Percentiles rank a stretch among this genome's conserved stretches.
Conservation (phyloP, 2,329 filamentous ascomycete genomes). For the Thermoascus crustaceus region DNA sequence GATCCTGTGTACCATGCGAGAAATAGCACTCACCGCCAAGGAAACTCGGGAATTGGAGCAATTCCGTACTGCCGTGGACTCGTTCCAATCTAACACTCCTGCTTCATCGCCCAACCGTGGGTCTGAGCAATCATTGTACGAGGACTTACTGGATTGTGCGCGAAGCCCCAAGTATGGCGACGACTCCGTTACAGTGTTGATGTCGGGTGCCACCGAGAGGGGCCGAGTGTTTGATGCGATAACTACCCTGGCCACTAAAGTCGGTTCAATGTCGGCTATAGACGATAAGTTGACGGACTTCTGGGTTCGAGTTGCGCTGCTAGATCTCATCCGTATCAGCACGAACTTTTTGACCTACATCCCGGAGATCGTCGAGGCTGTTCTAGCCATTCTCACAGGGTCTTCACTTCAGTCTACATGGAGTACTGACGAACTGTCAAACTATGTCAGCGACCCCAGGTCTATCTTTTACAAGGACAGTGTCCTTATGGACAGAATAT, state of each 20-base stretch:
- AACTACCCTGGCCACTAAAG: conserved; percentile 34
- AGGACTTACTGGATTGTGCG: conserved; percentile 41
- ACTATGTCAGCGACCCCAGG: conserved; percentile 30
- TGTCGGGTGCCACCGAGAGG: conserved; percentile 38
- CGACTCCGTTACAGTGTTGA: conserved; percentile 42
- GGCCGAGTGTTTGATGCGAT: conserved; percentile 44
- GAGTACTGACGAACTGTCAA: conserved; percentile 10
- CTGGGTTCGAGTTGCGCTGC: conserved; percentile 55
- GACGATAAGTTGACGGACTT: conserved; percentile 50
- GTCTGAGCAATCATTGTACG: conserved; percentile 36
- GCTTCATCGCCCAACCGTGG: conserved; percentile 19
- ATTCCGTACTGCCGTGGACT: conserved; percentile 33
- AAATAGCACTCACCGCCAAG: conserved; percentile 53
- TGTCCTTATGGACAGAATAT: conserved; percentile 49
- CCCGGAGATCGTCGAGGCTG: conserved; percentile 58
- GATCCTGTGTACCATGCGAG: conserved; percentile 61
- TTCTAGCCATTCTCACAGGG: conserved; percentile 56
- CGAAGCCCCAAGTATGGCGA: conserved; percentile 32
- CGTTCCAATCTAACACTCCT: conserved; percentile 30
- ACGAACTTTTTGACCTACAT: conserved; percentile 63
- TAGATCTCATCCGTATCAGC: conserved; percentile 63
- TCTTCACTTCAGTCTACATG: conserved; percentile 15
- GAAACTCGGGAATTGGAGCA: conserved; percentile 43
- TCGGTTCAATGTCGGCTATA: conserved; percentile 41
- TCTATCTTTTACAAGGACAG: conserved; percentile 50